Conservation (phyloP, 23 red algal genomes). For the Gracilaria caudata region DNA sequence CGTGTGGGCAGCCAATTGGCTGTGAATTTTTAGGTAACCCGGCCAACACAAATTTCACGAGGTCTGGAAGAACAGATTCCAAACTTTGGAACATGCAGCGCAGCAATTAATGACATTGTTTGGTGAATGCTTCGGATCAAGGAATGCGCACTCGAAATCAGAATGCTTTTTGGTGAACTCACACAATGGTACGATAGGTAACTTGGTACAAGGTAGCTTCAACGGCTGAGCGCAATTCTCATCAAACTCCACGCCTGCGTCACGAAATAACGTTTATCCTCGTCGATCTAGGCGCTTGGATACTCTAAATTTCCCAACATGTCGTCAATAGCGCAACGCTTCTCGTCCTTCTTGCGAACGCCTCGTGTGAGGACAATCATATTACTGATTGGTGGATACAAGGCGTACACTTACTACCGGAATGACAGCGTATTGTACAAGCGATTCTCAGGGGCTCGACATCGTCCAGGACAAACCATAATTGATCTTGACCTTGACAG, state of each 20-base stretch:
- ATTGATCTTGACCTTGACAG: constrained; percentile 71
- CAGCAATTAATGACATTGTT: neutral
- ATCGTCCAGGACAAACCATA: constrained; percentile 62
- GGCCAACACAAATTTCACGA: too few species aligned
- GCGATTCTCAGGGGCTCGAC: constrained; percentile 26
- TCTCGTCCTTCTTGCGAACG: constrained; percentile 42
- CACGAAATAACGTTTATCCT: neutral
- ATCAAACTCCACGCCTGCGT: neutral
- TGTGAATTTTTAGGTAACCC: neutral
- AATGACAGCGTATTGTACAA: constrained; percentile 62
- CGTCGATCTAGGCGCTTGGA: neutral
- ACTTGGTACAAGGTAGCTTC: too few species aligned
- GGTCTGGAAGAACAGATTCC: too few species aligned
- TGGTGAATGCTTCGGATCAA: neutral
- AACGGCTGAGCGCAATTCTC: too few species aligned
- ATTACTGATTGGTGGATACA: constrained; percentile 58
- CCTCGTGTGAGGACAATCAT: constrained; percentile 42
- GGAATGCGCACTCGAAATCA: neutral
- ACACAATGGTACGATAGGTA: too few species aligned
- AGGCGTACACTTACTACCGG: constrained; percentile 36
- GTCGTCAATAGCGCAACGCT: constrained; percentile 18
- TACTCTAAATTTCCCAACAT: neutral
- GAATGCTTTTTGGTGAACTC: too few species aligned
- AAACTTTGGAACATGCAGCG: too few species aligned
- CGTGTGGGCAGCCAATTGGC: neutral